These are phyloP conservation scores for Ottelia alismoides DNA, from an alignment of 106 monocot genomes.

Conservation along the genomic window DNA sequence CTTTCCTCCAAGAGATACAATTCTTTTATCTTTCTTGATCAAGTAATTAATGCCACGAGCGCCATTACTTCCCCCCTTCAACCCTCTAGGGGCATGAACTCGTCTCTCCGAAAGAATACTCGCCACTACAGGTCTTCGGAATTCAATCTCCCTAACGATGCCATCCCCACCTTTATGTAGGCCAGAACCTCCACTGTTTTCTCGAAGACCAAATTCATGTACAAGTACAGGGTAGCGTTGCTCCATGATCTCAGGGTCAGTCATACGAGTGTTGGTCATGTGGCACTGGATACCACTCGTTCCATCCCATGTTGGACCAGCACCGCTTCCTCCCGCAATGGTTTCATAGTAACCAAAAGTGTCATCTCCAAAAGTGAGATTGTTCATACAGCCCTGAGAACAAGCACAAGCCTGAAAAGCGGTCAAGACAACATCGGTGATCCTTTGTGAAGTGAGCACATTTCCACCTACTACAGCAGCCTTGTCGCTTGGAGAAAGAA, in stretches of 20 bases:
- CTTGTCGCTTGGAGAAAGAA: slow-evolving; percentile 87
- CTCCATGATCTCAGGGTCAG: slow-evolving; percentile 94
- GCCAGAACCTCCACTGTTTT: slow-evolving; percentile 74
- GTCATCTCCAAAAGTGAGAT: slow-evolving; percentile 85
- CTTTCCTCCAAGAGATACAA: slow-evolving; percentile 82
- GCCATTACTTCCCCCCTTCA: slow-evolving; percentile 64
- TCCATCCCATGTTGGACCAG: slow-evolving; percentile 87
- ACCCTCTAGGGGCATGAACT: slow-evolving; percentile 60
- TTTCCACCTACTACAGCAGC: slow-evolving; percentile 98
- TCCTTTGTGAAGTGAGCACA: slow-evolving; percentile 90
- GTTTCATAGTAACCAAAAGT: slow-evolving; percentile 95
- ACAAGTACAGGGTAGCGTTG: slow-evolving; percentile 83
- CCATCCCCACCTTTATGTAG: slow-evolving; percentile 77
- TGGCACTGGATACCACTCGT: slow-evolving; percentile 91
- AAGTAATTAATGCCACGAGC: slow-evolving; percentile 68
- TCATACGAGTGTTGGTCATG: slow-evolving; percentile 98
- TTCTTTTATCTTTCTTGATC: slow-evolving; percentile 48
- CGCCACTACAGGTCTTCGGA: slow-evolving; percentile 49
- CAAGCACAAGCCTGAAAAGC: slow-evolving; percentile 92
- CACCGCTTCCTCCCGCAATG: slow-evolving; percentile 86
- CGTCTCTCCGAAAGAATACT: slow-evolving; percentile 90
- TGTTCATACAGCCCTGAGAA: slow-evolving; percentile 98
- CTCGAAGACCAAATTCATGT: slow-evolving; percentile 56
- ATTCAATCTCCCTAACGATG: slow-evolving; percentile 84
- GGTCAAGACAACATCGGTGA: slow-evolving; percentile 72